Base-by-base conservation (phyloP, 2,329 filamentous ascomycete genomes). In the Exophiala sideris region DNA sequence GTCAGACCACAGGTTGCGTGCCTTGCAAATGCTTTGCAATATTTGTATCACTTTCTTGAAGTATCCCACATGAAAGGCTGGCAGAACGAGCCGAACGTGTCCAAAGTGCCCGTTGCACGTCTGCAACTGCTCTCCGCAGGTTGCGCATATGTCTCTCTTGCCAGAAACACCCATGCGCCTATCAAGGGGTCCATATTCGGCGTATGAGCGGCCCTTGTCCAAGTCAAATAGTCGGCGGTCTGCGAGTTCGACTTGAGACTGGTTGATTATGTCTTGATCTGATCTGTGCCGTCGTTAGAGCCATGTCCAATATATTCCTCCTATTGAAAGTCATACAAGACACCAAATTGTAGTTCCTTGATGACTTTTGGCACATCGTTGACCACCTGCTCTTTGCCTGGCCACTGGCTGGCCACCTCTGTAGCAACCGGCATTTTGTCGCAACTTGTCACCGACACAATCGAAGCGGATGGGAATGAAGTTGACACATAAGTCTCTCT, bases 81-180 rank as follows among this genome's bases (percentile, higher is more conserved):
- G 94, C 48, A 99, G 78, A 1, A 92, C 89, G 11, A 99, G 82
- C 66, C 89, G 85, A 65, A 99, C 88, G 72, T 96, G 87, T 44
- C 94, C 94, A 67, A 97, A 99, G 71, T 99, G 94, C 10, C 94
- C 94, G 64, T 90, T 94, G 71, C 94, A 99, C 61, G 87, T 84
- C 65, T 90, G 83, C 29, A 97, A 77, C 12, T 84, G 81, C 67
- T 91, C 84, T 45, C 88, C 84, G 69, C 94, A 99, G 11, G 94
- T 97, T 40, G 83, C 77, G 70, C 94, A 99, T 55, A 77, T 80
- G 20, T 83, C 88, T 3, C 76, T 81, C 73, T 97, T 97, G 68
- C 84, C 89, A 12, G 91, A 96, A 2, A 89, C 94, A 61, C 91
- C 91, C 76, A 99, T 82, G 67, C 88, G 88, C 58, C 83, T 80